Evolutionary conservation across 768 basidiomycete species (phyloP).

Genomic region (Leccinum ochraceum): DNA sequence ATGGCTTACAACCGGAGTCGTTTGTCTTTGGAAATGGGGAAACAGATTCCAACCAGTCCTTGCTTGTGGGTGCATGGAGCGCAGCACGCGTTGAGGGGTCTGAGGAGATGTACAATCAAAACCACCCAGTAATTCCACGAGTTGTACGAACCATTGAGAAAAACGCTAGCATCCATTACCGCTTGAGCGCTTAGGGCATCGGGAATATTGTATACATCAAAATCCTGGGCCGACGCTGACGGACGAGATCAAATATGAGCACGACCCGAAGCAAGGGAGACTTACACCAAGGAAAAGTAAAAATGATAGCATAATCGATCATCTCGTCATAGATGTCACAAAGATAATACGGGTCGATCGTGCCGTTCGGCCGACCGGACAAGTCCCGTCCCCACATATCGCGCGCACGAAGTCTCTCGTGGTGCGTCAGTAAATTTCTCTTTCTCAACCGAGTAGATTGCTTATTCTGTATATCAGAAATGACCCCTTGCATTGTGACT

Average conservation of each 20-base stretch:
- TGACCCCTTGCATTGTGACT: too few species aligned
- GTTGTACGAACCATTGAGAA: too few species aligned
- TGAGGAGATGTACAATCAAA: conserved; percentile 20
- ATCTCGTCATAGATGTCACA: conserved; percentile 63
- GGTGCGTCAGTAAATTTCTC: too few species aligned
- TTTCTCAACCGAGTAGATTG: too few species aligned
- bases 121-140: conserved; percentile 55
- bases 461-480: too few species aligned
- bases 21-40: conserved; percentile 21
- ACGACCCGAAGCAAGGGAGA: not conserved
- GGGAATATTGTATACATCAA: too few species aligned
- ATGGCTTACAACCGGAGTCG: conserved; percentile 11
- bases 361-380: conserved; percentile 51
- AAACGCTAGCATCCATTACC: too few species aligned
- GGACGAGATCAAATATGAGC: not conserved
- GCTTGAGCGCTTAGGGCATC: too few species aligned
- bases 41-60: conserved; percentile 40
- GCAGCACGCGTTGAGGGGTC: conserved; percentile 55
- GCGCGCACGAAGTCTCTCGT: too few species aligned
- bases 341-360: conserved; percentile 60
- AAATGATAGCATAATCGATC: conserved; percentile 71
- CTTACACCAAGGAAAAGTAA: conserved; percentile 61
- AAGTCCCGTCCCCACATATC: conserved; percentile 48
- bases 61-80: conserved; percentile 68
- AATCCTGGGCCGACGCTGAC: conserved; percentile 21